Percentiles rank a stretch among this genome's conserved stretches.
Evolutionary conservation across 139 green algal genomes (phyloP).

Genomic region (Astrephomene gubernaculifera): DNA sequence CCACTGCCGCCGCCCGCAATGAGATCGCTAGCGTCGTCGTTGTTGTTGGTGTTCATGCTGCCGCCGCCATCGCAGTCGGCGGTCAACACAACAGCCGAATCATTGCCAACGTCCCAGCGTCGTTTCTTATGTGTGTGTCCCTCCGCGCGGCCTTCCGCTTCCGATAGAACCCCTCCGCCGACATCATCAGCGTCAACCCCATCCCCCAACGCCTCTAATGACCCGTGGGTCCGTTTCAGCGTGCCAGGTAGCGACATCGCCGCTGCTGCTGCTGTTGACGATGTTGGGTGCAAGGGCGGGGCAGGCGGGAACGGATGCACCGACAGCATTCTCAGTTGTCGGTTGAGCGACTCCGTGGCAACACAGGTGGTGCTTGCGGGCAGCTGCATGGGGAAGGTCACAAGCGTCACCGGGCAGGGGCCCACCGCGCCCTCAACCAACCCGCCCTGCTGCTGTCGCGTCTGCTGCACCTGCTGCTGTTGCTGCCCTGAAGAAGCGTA

Average conservation of each 20-base stretch:
- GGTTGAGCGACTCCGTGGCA: conserved; percentile 4
- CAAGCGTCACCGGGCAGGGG: not conserved
- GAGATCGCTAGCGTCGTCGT: too few relatives aligned
- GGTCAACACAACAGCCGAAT: too few relatives aligned
- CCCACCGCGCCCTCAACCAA: not conserved
- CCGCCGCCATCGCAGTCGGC: not conserved
- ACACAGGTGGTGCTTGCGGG: not conserved
- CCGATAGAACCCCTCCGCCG: too few relatives aligned
- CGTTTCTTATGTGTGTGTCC: too few relatives aligned
- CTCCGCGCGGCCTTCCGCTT: too few relatives aligned
- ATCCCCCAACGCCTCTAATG: too few relatives aligned
- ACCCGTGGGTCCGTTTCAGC: too few relatives aligned
- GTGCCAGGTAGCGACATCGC: not conserved
- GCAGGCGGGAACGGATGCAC: conserved; percentile 17
- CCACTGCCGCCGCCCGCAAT: not conserved
- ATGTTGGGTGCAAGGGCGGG: not conserved
- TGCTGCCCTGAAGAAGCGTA: not conserved
- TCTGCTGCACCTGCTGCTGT: not conserved
- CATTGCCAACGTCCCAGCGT: too few relatives aligned
- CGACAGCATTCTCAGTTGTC: conserved; percentile 13
- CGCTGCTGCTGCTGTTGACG: not conserved
- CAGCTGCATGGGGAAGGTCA: conserved; percentile 20
- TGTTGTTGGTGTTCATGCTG: not conserved
- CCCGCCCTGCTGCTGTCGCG: not conserved
- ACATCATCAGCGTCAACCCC: too few relatives aligned